A percentile compares a stretch with the other conserved stretches of the same genome.
These are phyloP conservation scores for Calocera viscosa DNA, from an alignment of 768 basidiomycete genomes.

Conservation along the genomic window DNA sequence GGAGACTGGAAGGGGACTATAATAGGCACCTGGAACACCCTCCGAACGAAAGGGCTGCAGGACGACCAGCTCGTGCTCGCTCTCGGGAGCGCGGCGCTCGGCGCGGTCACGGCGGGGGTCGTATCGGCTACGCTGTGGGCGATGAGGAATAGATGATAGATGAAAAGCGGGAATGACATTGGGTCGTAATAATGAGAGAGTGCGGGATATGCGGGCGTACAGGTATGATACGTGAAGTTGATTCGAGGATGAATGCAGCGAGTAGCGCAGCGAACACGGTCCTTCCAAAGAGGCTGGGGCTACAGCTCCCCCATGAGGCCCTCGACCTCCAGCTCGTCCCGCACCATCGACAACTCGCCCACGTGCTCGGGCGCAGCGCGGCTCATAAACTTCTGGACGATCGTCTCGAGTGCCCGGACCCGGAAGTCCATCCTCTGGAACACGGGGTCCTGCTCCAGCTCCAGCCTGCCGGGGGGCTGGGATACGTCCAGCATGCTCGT, in stretches of 20 bases:
- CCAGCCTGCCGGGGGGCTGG: not conserved
- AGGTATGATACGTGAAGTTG: not conserved
- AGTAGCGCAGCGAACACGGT: too few relatives aligned
- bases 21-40: not conserved
- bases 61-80: not conserved
- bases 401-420: not conserved
- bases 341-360: conserved; percentile 3
- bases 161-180: too few relatives aligned
- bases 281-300: too few relatives aligned
- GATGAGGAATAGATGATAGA: not conserved
- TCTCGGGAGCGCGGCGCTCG: not conserved
- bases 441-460: not conserved
- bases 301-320: not conserved
- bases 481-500: not conserved
- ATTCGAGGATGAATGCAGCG: too few relatives aligned
- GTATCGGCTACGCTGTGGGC: not conserved
- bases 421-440: not conserved
- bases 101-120: not conserved
- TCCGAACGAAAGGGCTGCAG: not conserved
- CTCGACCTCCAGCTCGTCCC: conserved; percentile 5
- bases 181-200: not conserved
- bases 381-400: not conserved
- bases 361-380: not conserved
- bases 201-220: not conserved
- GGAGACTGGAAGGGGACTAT: not conserved